These are phyloP conservation scores for Paracoccidioides lutzii DNA, from an alignment of 2,329 filamentous ascomycete genomes.

Conservation along the genomic window DNA sequence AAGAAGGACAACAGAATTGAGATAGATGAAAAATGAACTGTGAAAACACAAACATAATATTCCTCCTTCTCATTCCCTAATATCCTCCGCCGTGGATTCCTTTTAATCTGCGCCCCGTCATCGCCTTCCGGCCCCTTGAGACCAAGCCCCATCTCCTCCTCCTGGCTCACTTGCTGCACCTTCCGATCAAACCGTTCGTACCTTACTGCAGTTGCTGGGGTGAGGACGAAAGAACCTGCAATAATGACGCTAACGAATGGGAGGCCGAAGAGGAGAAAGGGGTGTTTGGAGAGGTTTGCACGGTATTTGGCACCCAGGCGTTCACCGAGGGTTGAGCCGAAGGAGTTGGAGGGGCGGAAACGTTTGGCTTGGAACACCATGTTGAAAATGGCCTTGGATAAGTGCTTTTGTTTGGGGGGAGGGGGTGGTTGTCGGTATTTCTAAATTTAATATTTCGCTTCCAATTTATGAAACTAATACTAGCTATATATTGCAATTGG, in stretches of 20 bases:
- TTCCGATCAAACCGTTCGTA: conserved; percentile 90
- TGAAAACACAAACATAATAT: conserved; percentile 31
- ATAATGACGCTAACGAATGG: conserved; percentile 87
- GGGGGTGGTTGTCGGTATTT: too few relatives aligned
- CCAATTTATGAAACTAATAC: too few relatives aligned
- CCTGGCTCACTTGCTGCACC: conserved; percentile 69
- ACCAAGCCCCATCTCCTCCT: conserved; percentile 75
- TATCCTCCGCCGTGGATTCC: conserved; percentile 32
- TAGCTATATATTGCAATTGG: neutral
- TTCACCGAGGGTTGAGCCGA: conserved; percentile 44
- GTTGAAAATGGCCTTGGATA: conserved; percentile 4
- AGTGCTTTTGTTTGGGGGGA: too few relatives aligned
- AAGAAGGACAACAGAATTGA: neutral
- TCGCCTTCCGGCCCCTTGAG: conserved; percentile 51
- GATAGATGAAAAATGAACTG: neutral
- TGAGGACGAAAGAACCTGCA: conserved; percentile 84
- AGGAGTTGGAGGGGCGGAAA: conserved; percentile 47
- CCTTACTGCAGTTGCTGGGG: conserved; percentile 80
- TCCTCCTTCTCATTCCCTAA: conserved; percentile 34
- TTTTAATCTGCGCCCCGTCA: conserved; percentile 62
- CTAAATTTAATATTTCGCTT: too few relatives aligned
- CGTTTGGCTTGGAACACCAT: conserved; percentile 60
- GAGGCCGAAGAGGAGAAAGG: conserved; percentile 85
- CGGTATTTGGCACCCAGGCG: conserved; percentile 68
- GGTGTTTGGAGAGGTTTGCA: conserved; percentile 57